Conservation (phyloP, 768 basidiomycete species). For the Heimioporus sp. region DNA sequence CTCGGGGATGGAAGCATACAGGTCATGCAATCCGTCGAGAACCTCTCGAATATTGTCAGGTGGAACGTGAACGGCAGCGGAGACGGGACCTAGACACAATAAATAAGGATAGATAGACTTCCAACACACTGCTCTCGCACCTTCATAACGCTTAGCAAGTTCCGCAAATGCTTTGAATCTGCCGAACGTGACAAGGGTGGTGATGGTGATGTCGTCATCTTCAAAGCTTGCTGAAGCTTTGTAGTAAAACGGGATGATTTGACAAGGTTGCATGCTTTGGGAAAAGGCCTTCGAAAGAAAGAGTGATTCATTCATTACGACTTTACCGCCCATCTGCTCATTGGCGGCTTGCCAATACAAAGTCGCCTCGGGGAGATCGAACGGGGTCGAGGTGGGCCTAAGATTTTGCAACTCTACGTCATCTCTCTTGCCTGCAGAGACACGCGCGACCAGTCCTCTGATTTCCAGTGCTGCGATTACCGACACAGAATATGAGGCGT, state of each 20-base stretch:
- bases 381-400: background rate
- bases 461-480: conserved; percentile 8
- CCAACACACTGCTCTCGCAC: conserved; percentile 35
- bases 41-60: conserved; percentile 40
- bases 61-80: conserved; percentile 76
- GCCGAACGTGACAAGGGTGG: conserved; percentile 80
- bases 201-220: conserved; percentile 74
- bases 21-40: conserved; percentile 59
- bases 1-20: conserved; percentile 64
- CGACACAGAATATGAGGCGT: conserved; percentile 29
- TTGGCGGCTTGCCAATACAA: conserved; percentile 19
- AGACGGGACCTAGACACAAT: conserved; percentile 66
- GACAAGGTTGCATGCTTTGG: conserved; percentile 66
- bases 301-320: conserved; percentile 44
- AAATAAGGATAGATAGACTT: background rate
- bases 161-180: conserved; percentile 70
- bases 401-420: background rate
- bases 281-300: conserved; percentile 72
- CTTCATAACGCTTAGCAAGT: conserved; percentile 76
- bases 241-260: conserved; percentile 81
- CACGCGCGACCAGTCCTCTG: conserved; percentile 4
- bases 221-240: conserved; percentile 57
- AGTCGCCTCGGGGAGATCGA: conserved; percentile 12
- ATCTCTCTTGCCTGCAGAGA: background rate
- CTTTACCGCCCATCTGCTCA: conserved; percentile 1